Evolutionary conservation across 371 early-diverging fungal genomes (phyloP).

Genomic region (Mortierella polycephala): DNA sequence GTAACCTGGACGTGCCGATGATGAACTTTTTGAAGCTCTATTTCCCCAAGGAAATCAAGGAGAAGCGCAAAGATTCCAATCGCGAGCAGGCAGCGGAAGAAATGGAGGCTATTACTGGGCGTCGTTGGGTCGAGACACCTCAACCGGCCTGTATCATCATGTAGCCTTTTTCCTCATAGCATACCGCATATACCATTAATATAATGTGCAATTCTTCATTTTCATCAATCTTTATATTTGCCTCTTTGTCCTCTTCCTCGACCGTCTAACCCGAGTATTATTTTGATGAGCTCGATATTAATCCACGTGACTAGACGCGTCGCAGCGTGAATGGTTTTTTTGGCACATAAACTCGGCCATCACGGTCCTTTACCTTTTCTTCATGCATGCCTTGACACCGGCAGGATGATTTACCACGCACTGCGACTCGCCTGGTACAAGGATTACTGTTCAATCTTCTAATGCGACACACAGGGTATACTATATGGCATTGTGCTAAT

Average conservation of each 20-base stretch:
- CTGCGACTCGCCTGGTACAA: slow-evolving; percentile 40
- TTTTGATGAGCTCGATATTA: too few species aligned
- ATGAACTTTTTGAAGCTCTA: slow-evolving; percentile 75
- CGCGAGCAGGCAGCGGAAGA: slow-evolving; percentile 74
- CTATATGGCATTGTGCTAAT: background rate
- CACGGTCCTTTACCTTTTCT: too few species aligned
- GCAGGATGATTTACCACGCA: slow-evolving; percentile 36
- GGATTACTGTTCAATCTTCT: background rate
- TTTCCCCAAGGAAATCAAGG: slow-evolving; percentile 79
- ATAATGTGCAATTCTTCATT: background rate
- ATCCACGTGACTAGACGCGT: too few species aligned
- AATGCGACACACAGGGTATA: background rate
- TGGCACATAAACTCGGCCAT: too few species aligned
- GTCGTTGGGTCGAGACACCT: slow-evolving; percentile 27
- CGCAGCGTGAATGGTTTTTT: too few species aligned
- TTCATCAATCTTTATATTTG: too few species aligned
- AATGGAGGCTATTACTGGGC: slow-evolving; percentile 67
- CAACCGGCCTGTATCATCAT: slow-evolving; percentile 29
- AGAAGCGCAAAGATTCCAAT: slow-evolving; percentile 73
- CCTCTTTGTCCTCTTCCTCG: too few species aligned
- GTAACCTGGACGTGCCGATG: slow-evolving; percentile 70
- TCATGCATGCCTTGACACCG: too few species aligned
- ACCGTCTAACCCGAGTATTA: too few species aligned
- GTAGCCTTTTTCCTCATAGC: slow-evolving; percentile 11
- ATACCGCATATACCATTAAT: background rate